Evolutionary conservation across 805 yeast genomes (phyloP), one percentile per base, ranked within the genome.

Genomic region (Starmerella roubikii): DNA sequence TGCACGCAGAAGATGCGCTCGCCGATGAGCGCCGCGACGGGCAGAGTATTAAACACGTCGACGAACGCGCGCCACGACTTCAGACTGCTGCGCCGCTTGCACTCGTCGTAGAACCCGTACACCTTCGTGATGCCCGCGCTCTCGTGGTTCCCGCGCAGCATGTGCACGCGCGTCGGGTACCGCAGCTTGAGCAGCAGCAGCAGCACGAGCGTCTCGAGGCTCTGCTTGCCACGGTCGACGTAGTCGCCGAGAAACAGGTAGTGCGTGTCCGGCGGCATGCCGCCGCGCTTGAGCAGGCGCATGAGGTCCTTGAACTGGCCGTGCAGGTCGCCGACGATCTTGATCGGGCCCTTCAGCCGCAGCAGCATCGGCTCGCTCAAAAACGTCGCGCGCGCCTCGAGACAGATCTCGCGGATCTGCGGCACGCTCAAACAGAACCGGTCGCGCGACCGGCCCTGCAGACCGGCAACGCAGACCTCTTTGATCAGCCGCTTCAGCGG

Each of bases 151-250:
- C 98, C 98, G 49, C 98, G 68, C 28, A 91, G 66, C 45, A 91
- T 60, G 59, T 85, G 86, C 56, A 91, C 84, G 60, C 86, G 86
- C 54, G 86, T 94, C 0, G 98, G 97, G 54, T 84, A 91, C 56
- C 88, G 85, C 57, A 91, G 84, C 60, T 91, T 91, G 61, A 84
- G 85, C 59, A 95, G 84, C 34, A 91, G 65, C 42, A 91, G 65
- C 33, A 91, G 66, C 45, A 88, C 65, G 17, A 91, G 84, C 0
- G 98, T 91, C 59, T 91, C 99, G 38, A 91, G 64, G 3, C 91
- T 77, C 62, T 91, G 98, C 59, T 91, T 91, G 39, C 99, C 99
- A 49, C 99, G 72, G 62, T 91, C 98, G 33, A 91, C 98, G 58
- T 91, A 91, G 62, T 91, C 98, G 21, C 98, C 98, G 32, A 91